These are phyloP conservation scores for Dictyostelium citrinum DNA, from an alignment of 78 protist genomes.

Conservation along the genomic window DNA sequence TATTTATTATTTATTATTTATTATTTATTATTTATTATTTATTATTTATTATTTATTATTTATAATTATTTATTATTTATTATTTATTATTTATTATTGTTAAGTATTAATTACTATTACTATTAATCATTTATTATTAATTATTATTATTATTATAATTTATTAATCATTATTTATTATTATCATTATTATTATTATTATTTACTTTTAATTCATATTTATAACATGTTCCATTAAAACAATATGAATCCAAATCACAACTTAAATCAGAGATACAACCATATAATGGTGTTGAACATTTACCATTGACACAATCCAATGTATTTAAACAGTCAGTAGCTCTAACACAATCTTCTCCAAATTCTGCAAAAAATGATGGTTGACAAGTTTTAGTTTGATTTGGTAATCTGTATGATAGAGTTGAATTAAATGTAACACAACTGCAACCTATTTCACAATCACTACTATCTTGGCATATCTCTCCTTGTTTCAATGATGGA, in stretches of 20 bases:
- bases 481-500: background rate
- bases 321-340: background rate
- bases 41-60: too few relatives aligned
- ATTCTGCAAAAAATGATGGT: background rate
- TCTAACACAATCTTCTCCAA: background rate
- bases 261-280: background rate
- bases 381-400: background rate
- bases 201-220: background rate
- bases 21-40: too few relatives aligned
- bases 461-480: background rate
- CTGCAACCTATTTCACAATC: background rate
- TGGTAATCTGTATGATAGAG: background rate
- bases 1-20: too few relatives aligned
- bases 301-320: background rate
- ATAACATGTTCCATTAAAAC: background rate
- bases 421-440: background rate
- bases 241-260: background rate
- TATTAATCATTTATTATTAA: too few relatives aligned
- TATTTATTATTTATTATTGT: too few relatives aligned
- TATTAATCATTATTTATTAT: too few relatives aligned
- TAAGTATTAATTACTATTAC: too few relatives aligned
- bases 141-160: too few relatives aligned
- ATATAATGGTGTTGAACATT: background rate
- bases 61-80: too few relatives aligned
- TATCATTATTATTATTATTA: too few relatives aligned